These are phyloP conservation scores for Macrophomina phaseolina DNA, from an alignment of 2,329 filamentous ascomycete species.

Conservation along the genomic window DNA sequence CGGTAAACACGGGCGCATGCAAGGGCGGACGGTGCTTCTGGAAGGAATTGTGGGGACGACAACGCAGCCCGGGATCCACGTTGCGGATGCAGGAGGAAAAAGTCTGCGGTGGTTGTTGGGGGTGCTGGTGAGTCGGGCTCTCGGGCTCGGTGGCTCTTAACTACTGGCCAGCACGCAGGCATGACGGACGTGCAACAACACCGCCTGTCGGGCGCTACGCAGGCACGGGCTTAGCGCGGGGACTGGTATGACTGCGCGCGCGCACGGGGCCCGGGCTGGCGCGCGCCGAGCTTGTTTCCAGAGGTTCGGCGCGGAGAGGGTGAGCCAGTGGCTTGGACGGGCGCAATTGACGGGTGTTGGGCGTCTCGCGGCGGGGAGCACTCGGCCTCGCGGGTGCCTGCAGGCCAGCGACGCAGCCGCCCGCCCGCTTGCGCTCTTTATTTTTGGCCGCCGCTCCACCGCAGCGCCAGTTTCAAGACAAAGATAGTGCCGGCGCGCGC, in stretches of 20 bases:
- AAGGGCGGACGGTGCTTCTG: conserved; percentile 11
- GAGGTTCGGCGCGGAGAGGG: neutral
- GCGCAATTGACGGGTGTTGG: conserved; percentile 6
- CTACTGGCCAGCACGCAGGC: neutral
- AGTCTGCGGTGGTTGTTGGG: neutral
- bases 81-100: conserved; percentile 1
- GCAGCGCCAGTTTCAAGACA: neutral
- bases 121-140: neutral
- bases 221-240: conserved; percentile 19
- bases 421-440: neutral
- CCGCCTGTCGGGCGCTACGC: conserved; percentile 16
- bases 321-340: neutral
- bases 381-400: conserved; percentile 3
- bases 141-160: neutral
- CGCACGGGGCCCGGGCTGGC: conserved; percentile 8
- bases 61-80: conserved; percentile 7
- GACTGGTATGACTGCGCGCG: neutral
- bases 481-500: neutral
- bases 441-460: conserved; percentile 7
- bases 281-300: conserved; percentile 21
- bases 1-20: neutral
- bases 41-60: conserved; percentile 16
- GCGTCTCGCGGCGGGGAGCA: conserved; percentile 1
- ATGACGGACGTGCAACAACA: conserved; percentile 10
- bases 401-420: neutral